phyloP scores from a whole-genome alignment of 345 rosid species.

The Firmiana major region DNA sequence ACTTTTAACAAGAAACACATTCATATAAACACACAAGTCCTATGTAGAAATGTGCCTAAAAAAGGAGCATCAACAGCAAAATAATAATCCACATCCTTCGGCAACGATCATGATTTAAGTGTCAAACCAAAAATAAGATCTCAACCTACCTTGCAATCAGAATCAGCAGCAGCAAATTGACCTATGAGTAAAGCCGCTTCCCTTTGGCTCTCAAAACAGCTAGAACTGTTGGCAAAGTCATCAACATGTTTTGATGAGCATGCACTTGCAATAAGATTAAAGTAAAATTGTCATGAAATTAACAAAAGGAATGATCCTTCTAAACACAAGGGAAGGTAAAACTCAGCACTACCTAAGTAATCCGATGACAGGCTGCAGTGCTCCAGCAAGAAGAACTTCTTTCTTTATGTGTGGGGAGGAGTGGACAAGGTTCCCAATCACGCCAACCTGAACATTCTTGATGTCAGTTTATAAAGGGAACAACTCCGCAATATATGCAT shows the following conservation, averaged over 20 bases:
- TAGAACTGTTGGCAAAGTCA: slow-evolving; percentile 40
- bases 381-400: slow-evolving; percentile 69
- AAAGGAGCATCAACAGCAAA: background rate
- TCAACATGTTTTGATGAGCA: background rate
- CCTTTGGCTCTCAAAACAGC: slow-evolving; percentile 65
- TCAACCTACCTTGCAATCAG: slow-evolving; percentile 63
- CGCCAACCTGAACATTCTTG: slow-evolving; percentile 50
- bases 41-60: background rate
- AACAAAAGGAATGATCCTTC: background rate
- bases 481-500: slow-evolving; percentile 4
- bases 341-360: slow-evolving; percentile 50
- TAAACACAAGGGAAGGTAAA: slow-evolving; percentile 2
- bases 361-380: slow-evolving; percentile 75
- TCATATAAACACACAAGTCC: background rate
- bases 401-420: slow-evolving; percentile 71
- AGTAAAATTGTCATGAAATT: background rate
- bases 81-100: background rate
- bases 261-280: background rate
- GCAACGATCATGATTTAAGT: background rate
- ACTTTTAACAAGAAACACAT: background rate
- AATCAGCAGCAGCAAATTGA: slow-evolving; percentile 79
- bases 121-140: slow-evolving; percentile 1
- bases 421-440: slow-evolving; percentile 71
- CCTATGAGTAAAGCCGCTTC: slow-evolving; percentile 79
- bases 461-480: slow-evolving; percentile 20